Conservation (phyloP, 176 grass and related monocot species). For the Hyparrhenia diplandra region DNA sequence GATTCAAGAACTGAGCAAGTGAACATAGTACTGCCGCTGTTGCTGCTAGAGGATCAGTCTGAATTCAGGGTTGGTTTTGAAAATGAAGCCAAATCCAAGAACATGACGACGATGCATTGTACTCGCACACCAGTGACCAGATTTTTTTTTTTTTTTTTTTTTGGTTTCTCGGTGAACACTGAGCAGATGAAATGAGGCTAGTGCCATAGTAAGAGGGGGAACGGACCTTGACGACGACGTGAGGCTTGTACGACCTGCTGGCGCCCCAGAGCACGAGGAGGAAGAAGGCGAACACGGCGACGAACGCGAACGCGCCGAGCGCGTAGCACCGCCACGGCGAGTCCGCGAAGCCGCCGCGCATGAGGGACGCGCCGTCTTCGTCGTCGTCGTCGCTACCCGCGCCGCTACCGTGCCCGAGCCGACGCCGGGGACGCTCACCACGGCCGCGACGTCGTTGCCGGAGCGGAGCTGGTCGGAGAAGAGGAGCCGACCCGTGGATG, state of each 20-base stretch:
- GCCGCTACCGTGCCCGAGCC: constrained; percentile 38
- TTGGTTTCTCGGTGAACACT: not conserved
- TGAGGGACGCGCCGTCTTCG: not conserved
- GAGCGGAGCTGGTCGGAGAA: constrained; percentile 58
- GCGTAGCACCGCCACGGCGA: constrained; percentile 64
- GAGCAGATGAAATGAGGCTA: not conserved
- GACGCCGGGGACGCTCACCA: constrained; percentile 38
- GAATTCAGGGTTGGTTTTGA: not conserved
- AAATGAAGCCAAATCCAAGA: not conserved
- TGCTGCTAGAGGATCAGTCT: not conserved
- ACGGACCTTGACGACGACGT: constrained; percentile 72
- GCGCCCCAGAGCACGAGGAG: constrained; percentile 87
- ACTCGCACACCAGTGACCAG: not conserved
- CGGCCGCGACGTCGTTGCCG: constrained; percentile 10
- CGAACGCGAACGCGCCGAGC: constrained; percentile 40
- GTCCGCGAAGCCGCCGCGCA: not conserved
- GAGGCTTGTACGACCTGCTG: constrained; percentile 86
- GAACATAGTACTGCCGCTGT: not conserved
- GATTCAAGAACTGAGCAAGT: not conserved
- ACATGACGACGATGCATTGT: not conserved
- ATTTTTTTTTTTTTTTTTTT: too few relatives aligned
- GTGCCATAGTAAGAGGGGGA: not conserved
- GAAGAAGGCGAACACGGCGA: constrained; percentile 80
- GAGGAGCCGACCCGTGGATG: constrained; percentile 70
- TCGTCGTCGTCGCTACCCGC: constrained; percentile 32